A percentile compares a stretch with the other conserved stretches of the same genome.
Evolutionary conservation across 2,329 filamentous ascomycete species (phyloP).

Genomic region (Penicillium paneum): DNA sequence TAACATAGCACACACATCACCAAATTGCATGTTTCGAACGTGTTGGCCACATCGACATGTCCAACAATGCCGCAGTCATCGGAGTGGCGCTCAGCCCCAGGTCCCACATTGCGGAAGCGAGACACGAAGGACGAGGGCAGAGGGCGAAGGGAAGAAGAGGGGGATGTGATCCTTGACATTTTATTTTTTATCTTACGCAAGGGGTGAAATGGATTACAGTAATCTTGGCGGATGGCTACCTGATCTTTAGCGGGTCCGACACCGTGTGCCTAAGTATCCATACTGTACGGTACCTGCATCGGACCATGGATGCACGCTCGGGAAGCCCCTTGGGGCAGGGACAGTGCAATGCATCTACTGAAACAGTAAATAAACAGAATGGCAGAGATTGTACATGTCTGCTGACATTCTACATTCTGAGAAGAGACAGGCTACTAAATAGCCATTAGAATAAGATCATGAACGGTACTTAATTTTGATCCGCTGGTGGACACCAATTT

Average conservation of each 20-base stretch:
- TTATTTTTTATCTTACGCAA: slow-evolving; percentile 2
- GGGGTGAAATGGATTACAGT: background rate
- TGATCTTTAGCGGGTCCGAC: too few species aligned
- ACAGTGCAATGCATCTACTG: background rate
- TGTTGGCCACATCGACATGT: background rate
- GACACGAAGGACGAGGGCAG: background rate
- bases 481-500: slow-evolving; percentile 16
- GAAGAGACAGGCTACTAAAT: too few species aligned
- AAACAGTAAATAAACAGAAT: background rate
- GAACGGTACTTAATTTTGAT: slow-evolving; percentile 5
- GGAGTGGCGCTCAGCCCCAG: slow-evolving; percentile 23
- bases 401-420: too few species aligned
- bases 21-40: background rate
- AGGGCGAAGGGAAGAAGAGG: background rate
- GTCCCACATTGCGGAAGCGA: slow-evolving; percentile 20
- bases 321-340: slow-evolving; percentile 1
- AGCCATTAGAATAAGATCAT: background rate
- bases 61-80: slow-evolving; percentile 4
- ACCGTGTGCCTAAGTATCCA: background rate
- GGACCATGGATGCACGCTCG: slow-evolving; percentile 3
- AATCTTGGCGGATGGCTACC: background rate
- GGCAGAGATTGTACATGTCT: background rate
- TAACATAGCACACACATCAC: background rate
- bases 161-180: background rate
- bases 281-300: background rate